A percentile compares a stretch with the other conserved stretches of the same genome.
These are phyloP conservation scores for Sporormia fimetaria DNA, from an alignment of 495 filamentous ascomycete genomes.

Conservation along the genomic window DNA sequence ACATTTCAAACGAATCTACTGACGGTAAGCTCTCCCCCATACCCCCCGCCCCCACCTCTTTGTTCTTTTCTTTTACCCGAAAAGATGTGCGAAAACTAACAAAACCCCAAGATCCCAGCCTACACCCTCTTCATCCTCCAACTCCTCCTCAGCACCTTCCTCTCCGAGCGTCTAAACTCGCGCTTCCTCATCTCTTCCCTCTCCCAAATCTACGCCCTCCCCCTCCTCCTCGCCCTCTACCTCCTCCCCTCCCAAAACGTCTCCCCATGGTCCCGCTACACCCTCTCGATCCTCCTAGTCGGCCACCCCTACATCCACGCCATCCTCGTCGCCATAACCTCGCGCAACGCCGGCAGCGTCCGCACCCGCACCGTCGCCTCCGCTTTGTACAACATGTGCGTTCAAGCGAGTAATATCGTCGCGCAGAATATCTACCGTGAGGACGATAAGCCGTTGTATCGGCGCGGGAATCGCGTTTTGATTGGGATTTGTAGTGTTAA, in stretches of 20 bases:
- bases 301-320: conserved; percentile 26
- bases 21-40: conserved; percentile 10
- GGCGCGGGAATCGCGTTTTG: conserved; percentile 24
- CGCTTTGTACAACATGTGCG: conserved; percentile 46
- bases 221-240: conserved; percentile 43
- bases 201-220: conserved; percentile 48
- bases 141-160: conserved; percentile 43
- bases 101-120: conserved; percentile 23
- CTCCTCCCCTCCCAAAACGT: conserved; percentile 28
- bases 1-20: conserved; percentile 27
- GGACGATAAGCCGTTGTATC: conserved; percentile 27
- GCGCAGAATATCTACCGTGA: conserved; percentile 25
- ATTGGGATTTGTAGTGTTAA: conserved; percentile 22
- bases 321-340: conserved; percentile 28
- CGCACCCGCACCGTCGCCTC: conserved; percentile 45
- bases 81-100: too few species aligned
- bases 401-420: conserved; percentile 30
- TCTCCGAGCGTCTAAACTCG: conserved; percentile 49
- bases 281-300: conserved; percentile 21
- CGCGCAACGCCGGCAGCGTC: conserved; percentile 47
- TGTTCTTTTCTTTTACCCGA: neutral
- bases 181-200: conserved; percentile 41
- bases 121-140: conserved; percentile 36
- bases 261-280: conserved; percentile 17
- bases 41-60: neutral